Evolutionary conservation across 768 basidiomycete species (phyloP).

Genomic region (Psilocybe subaeruginosa): DNA sequence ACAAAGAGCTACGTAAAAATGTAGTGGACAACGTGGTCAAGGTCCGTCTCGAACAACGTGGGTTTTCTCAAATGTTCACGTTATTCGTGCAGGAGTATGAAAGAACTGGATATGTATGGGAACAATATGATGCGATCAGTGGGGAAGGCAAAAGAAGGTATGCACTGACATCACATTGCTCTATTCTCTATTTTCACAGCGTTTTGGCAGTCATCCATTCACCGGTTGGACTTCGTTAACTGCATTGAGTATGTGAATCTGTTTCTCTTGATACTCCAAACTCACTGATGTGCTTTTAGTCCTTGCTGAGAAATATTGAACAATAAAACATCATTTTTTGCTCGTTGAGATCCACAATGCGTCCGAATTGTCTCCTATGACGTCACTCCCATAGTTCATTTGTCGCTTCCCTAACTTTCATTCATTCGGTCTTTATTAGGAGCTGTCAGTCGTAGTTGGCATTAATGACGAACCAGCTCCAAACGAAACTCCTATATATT

Average conservation of each 20-base stretch:
- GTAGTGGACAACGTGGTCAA: constrained; percentile 82
- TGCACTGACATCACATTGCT: constrained; percentile 19
- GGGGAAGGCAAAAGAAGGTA: constrained; percentile 88
- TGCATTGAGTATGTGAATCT: constrained; percentile 71
- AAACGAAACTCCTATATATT: constrained; percentile 10
- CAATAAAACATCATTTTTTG: not conserved
- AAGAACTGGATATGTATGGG: constrained; percentile 95
- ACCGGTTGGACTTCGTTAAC: constrained; percentile 96
- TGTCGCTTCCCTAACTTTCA: not conserved
- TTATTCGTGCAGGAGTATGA: constrained; percentile 71
- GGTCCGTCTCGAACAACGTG: constrained; percentile 28
- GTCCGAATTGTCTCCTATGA: not conserved
- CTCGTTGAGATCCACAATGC: constrained; percentile 1
- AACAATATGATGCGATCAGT: constrained; percentile 87
- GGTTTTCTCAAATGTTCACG: not conserved
- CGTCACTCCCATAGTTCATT: not conserved
- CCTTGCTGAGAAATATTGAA: constrained; percentile 37
- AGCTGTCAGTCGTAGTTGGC: constrained; percentile 2
- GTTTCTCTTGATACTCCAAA: not conserved
- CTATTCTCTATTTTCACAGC: constrained; percentile 8
- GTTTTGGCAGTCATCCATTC: constrained; percentile 78
- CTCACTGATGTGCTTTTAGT: constrained; percentile 21
- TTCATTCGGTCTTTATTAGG: not conserved
- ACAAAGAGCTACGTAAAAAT: constrained; percentile 78
- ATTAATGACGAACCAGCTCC: constrained; percentile 16